Evolutionary conservation across 805 yeast species (phyloP).

Genomic region (Candida dendrica): DNA sequence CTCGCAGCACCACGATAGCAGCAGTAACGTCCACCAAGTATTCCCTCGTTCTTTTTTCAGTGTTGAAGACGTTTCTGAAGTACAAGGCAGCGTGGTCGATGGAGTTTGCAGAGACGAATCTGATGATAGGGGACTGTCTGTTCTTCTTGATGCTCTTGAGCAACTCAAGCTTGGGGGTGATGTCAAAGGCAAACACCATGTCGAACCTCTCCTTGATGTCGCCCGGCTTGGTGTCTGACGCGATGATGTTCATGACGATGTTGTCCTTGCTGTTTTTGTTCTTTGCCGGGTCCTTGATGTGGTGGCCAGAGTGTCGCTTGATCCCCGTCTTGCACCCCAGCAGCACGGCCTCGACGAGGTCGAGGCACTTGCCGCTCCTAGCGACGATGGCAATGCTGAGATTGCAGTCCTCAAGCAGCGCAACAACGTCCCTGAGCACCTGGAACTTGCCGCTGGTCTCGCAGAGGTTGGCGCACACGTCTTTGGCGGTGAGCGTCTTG

Average conservation of each 20-base stretch:
- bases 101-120: conserved; percentile 71
- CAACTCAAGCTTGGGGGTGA: conserved; percentile 38
- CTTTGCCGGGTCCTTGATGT: conserved; percentile 44
- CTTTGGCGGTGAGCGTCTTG: conserved; percentile 62
- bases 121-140: conserved; percentile 45
- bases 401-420: conserved; percentile 38
- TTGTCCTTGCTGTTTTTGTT: conserved; percentile 11
- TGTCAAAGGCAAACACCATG: conserved; percentile 56
- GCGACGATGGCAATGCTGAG: conserved; percentile 65
- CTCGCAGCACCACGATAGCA: conserved; percentile 75
- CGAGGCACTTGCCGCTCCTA: conserved; percentile 61
- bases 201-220: conserved; percentile 34
- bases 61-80: conserved; percentile 28
- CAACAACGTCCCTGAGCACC: conserved; percentile 57
- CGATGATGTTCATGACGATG: conserved; percentile 1
- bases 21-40: conserved; percentile 67
- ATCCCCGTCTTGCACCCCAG: conserved; percentile 53
- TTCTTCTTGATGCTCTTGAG: conserved; percentile 24
- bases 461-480: conserved; percentile 60
- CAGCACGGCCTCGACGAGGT: conserved; percentile 64
- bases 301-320: conserved; percentile 54
- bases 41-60: conserved; percentile 23
- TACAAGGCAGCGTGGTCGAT: conserved; percentile 71
- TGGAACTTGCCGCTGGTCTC: conserved; percentile 82
- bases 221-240: conserved; percentile 15